Base-by-base conservation (phyloP, 2,329 filamentous ascomycete genomes). In the Pseudogymnoascus sp. region DNA sequence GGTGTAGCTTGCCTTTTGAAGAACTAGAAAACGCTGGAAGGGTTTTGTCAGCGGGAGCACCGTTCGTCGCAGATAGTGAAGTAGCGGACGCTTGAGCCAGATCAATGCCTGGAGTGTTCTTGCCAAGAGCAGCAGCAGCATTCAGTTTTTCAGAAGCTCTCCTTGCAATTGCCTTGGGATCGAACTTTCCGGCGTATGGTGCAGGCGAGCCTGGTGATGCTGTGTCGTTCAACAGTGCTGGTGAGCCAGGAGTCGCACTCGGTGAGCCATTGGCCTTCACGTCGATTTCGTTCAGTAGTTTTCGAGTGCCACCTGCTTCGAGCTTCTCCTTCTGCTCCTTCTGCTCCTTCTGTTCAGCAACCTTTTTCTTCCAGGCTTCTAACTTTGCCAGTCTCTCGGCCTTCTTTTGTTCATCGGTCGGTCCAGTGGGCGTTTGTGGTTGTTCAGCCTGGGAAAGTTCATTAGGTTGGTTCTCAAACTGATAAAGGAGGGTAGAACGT, bases 341-440 rank as follows among this genome's bases (percentile, higher is more conserved):
- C 64, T 82, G 82, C 67, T 87, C 87, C 67, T 87, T 87, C 70
- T 86, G 85, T 65, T 90, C 89, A 5, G 80, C 79, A 71, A 91
- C 87, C 75, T 92, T 93, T 74, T 91, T 89, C 76, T 96, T 96
- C 92, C 91, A 96, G 62, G 90, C 89, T 72, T 93, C 90, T 28
- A 96, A 76, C 71, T 90, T 92, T 28, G 90, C 90, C 43, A 91
- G 79, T 64, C 89, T 81, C 73, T 93, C 89, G 58, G 87, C 88
- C 72, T 92, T 90, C 70, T 89, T 91, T 58, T 91, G 86, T 64
- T 84, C 83, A 68, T 91, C 89, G 30, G 83, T 79, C 68, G 85
- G 85, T 16, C 75, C 74, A 47, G 77, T 74, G 60, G 79, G 71
- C 61, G 79, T 71, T 67, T 79, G 72, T 47, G 78, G 73, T 70